A percentile compares a stretch with the other conserved stretches of the same genome.
phyloP scores from a whole-genome alignment of 768 basidiomycete species.

The Agaricus sinodeliciosus region DNA sequence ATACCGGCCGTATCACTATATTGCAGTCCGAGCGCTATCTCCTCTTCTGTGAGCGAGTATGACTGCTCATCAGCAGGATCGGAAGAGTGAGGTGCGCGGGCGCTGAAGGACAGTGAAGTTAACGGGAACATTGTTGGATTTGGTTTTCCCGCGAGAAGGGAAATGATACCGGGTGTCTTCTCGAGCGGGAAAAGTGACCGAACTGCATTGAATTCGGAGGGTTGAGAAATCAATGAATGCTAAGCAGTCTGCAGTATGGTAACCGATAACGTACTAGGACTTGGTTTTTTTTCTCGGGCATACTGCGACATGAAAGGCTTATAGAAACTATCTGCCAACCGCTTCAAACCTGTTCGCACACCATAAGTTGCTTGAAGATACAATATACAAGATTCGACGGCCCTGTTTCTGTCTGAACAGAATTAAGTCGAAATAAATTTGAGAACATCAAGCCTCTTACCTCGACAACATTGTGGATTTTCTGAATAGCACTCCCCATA shows the following conservation, averaged over 20 bases:
- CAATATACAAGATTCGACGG: background rate
- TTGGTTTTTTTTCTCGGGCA: slow-evolving; percentile 58
- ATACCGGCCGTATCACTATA: slow-evolving; percentile 71
- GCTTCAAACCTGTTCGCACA: slow-evolving; percentile 16
- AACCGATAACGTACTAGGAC: slow-evolving; percentile 42
- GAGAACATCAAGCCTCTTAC: background rate
- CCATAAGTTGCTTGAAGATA: background rate
- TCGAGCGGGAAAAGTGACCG: slow-evolving; percentile 75
- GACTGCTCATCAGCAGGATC: slow-evolving; percentile 37
- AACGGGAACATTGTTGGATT: slow-evolving; percentile 91
- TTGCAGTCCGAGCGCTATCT: slow-evolving; percentile 67
- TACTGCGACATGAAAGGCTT: slow-evolving; percentile 49
- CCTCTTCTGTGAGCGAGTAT: slow-evolving; percentile 48
- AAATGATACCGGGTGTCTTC: slow-evolving; percentile 68
- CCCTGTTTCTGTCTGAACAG: slow-evolving; percentile 1
- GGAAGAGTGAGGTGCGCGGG: slow-evolving; percentile 35
- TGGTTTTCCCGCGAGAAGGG: slow-evolving; percentile 86
- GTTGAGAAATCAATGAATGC: background rate
- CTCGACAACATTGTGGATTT: background rate
- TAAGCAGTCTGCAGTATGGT: background rate
- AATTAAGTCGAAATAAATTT: background rate
- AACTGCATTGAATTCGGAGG: slow-evolving; percentile 30
- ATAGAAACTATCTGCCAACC: slow-evolving; percentile 51
- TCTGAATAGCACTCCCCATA: background rate
- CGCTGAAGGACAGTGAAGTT: slow-evolving; percentile 64